phyloP scores from a whole-genome alignment of 495 filamentous ascomycete genomes.

The Neurospora tetraspora region DNA sequence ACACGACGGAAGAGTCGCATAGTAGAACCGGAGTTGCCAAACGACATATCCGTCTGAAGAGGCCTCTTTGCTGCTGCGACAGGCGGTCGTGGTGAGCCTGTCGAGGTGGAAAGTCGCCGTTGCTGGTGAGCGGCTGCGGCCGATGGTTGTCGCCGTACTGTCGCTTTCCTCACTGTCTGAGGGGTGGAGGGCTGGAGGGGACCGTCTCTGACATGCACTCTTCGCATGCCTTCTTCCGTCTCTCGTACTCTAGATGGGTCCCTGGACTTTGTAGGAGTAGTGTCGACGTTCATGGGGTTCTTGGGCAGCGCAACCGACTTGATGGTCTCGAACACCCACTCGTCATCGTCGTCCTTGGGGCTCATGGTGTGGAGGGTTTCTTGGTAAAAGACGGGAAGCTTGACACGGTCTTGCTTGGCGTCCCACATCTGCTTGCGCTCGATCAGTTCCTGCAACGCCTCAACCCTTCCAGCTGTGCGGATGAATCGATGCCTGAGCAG shows the following conservation, averaged over 20 bases:
- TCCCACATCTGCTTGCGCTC: conserved; percentile 74
- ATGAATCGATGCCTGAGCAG: conserved; percentile 88
- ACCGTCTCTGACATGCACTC: conserved; percentile 49
- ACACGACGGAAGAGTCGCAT: conserved; percentile 84
- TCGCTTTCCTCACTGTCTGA: conserved; percentile 39
- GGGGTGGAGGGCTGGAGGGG: conserved; percentile 43
- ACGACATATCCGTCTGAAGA: conserved; percentile 71
- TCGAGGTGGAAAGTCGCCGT: conserved; percentile 24
- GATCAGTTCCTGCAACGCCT: conserved; percentile 78
- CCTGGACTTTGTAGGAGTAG: conserved; percentile 28
- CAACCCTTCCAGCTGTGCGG: conserved; percentile 70
- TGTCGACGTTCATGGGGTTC: conserved; percentile 21
- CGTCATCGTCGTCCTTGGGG: conserved; percentile 60
- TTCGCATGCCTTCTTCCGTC: conserved; percentile 47
- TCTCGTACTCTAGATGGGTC: conserved; percentile 42
- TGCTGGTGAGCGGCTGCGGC: conserved; percentile 19
- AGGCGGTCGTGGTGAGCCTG: conserved; percentile 36
- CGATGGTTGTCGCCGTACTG: conserved; percentile 45
- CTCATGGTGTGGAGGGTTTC: conserved; percentile 76
- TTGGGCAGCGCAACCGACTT: conserved; percentile 44
- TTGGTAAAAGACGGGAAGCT: conserved; percentile 73
- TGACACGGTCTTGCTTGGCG: conserved; percentile 47
- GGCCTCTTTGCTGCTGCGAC: conserved; percentile 61
- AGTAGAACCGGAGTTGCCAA: conserved; percentile 83
- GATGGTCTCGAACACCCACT: conserved; percentile 98